Conservation (phyloP, 768 basidiomycete genomes). For the Russula griseocarnosa region DNA sequence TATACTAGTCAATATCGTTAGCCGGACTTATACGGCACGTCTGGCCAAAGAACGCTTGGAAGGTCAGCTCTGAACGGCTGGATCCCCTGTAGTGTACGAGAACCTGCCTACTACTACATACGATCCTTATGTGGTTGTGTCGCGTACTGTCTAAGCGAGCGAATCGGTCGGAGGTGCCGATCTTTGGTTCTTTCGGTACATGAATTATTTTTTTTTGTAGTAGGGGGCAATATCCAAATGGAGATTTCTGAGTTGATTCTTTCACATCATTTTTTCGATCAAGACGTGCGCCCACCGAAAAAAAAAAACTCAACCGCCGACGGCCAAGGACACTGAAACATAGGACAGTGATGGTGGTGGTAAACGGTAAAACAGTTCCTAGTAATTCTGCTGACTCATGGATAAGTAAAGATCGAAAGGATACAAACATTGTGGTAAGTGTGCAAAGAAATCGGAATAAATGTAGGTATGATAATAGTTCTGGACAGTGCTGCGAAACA, state of each 20-base stretch:
- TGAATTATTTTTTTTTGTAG: constrained; percentile 5
- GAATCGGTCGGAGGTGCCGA: constrained; percentile 11
- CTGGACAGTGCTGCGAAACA: constrained; percentile 19
- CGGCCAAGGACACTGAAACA: constrained; percentile 1
- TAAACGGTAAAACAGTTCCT: constrained; percentile 13
- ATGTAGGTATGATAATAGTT: constrained; percentile 19
- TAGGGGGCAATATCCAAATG: constrained; percentile 4
- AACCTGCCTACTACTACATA: background rate
- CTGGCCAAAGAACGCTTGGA: constrained; percentile 49
- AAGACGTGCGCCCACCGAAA: constrained; percentile 2
- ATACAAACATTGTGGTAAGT: constrained; percentile 20
- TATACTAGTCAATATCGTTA: constrained; percentile 70
- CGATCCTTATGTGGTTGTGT: constrained; percentile 2
- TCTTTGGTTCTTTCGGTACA: constrained; percentile 1
- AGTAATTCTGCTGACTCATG: constrained; percentile 7
- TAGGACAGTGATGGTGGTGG: constrained; percentile 1
- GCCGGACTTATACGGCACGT: constrained; percentile 60
- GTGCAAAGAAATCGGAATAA: constrained; percentile 5
- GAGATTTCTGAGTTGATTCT: constrained; percentile 1
- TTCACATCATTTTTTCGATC: constrained; percentile 12
- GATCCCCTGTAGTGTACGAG: background rate
- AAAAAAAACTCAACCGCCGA: constrained; percentile 12
- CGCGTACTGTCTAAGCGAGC: background rate
- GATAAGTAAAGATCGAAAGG: background rate
- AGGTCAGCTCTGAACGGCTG: constrained; percentile 11